phyloP scores from a whole-genome alignment of 495 filamentous ascomycete genomes.

The Penicillium taxi region DNA sequence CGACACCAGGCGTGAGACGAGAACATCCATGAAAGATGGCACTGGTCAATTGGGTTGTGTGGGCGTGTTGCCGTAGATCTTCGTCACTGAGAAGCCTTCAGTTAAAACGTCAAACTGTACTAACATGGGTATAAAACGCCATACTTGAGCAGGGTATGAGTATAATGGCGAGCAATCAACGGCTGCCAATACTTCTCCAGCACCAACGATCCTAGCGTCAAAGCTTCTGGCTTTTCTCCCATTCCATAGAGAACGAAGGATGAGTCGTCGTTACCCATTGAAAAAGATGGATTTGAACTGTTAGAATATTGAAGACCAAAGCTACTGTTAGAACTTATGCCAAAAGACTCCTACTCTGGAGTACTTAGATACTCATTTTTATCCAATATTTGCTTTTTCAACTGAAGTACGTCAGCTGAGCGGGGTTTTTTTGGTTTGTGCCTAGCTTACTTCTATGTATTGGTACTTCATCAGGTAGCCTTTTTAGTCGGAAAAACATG shows the following conservation, averaged over 20 bases:
- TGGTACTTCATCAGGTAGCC: too few relatives aligned
- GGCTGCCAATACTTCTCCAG: slow-evolving; percentile 25
- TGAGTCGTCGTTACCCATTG: slow-evolving; percentile 14
- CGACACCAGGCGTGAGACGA: slow-evolving; percentile 10
- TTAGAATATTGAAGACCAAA: too few relatives aligned
- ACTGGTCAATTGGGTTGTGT: slow-evolving; percentile 12
- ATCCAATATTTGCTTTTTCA: too few relatives aligned
- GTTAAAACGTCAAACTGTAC: neutral
- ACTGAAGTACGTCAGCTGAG: too few relatives aligned
- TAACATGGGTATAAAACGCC: neutral
- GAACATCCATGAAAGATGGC: slow-evolving; percentile 14
- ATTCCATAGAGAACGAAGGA: slow-evolving; percentile 23
- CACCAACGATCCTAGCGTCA: slow-evolving; percentile 20
- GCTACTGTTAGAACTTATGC: too few relatives aligned
- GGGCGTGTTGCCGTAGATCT: slow-evolving; percentile 14
- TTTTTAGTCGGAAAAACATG: too few relatives aligned
- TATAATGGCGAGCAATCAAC: slow-evolving; percentile 22
- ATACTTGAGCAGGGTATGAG: slow-evolving; percentile 16
- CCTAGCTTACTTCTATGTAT: too few relatives aligned
- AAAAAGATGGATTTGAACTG: too few relatives aligned
- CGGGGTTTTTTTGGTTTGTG: too few relatives aligned
- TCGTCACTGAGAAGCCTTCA: slow-evolving; percentile 7
- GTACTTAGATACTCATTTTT: too few relatives aligned
- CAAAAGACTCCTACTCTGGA: too few relatives aligned
- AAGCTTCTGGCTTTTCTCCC: slow-evolving; percentile 20